These are phyloP conservation scores for Bryum argenteum DNA, from an alignment of 225 moss, liverwort and hornwort species.

Conservation along the genomic window DNA sequence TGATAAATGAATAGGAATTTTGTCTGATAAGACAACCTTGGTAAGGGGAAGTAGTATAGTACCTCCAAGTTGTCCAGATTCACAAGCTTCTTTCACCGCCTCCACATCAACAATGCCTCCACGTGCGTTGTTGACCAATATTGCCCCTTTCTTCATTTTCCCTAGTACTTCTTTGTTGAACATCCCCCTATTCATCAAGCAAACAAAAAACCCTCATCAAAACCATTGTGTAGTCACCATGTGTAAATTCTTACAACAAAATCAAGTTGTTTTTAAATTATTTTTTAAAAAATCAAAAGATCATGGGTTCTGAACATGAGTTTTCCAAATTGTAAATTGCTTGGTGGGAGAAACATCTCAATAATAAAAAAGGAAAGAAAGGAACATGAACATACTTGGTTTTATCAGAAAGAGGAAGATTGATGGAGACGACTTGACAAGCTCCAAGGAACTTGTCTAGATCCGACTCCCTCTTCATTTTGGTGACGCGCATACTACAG, in stretches of 20 bases:
- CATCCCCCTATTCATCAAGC: constrained; percentile 26
- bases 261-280: no score
- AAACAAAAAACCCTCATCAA: neutral
- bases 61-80: constrained; percentile 51
- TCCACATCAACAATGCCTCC: constrained; percentile 48
- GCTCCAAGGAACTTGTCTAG: constrained; percentile 63
- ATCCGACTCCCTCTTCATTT: constrained; percentile 45
- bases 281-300: no score
- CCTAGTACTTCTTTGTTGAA: constrained; percentile 33
- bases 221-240: no score
- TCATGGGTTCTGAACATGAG: no score
- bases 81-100: constrained; percentile 47
- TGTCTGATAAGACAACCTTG: no score
- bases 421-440: constrained; percentile 60
- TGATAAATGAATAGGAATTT: no score
- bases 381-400: constrained; percentile 27
- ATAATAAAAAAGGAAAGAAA: no score
- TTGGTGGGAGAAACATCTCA: no score
- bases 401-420: constrained; percentile 55
- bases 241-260: no score
- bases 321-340: no score
- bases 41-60: no score
- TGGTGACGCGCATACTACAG: constrained; percentile 58
- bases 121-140: constrained; percentile 51
- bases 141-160: constrained; percentile 50